phyloP scores from a whole-genome alignment of 2,329 filamentous ascomycete genomes.

The Hirsutella thompsonii region DNA sequence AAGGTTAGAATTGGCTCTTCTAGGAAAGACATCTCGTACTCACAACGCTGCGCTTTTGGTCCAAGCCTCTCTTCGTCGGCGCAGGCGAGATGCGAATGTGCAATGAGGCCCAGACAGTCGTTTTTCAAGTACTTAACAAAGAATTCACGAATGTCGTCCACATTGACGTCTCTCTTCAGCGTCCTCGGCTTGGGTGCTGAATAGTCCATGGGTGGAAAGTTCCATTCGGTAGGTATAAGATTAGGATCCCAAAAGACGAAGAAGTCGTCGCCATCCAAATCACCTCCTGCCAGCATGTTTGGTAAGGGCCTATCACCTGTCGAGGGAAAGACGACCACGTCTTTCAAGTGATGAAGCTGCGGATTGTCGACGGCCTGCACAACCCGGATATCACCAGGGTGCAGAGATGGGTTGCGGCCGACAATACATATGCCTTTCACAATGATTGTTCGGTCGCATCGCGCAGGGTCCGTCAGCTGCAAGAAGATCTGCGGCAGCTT shows the following conservation, averaged over 20 bases:
- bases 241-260: conserved; percentile 81
- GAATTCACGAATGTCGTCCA: conserved; percentile 66
- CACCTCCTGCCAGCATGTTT: conserved; percentile 92
- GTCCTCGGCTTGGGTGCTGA: conserved; percentile 40
- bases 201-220: conserved; percentile 69
- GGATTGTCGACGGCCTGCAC: conserved; percentile 71
- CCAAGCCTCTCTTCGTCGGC: conserved; percentile 54
- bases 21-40: no score
- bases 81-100: conserved; percentile 61
- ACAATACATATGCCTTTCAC: conserved; percentile 71
- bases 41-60: conserved; percentile 56
- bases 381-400: conserved; percentile 82
- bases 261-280: conserved; percentile 93
- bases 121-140: conserved; percentile 92
- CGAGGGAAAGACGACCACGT: conserved; percentile 80
- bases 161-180: conserved; percentile 49
- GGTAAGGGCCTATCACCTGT: conserved; percentile 73
- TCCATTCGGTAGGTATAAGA: conserved; percentile 58
- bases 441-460: conserved; percentile 43
- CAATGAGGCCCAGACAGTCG: conserved; percentile 68
- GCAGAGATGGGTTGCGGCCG: conserved; percentile 84
- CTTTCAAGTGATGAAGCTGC: conserved; percentile 60
- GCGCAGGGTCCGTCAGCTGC: conserved; percentile 53
- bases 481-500: conserved; percentile 78
- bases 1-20: conserved; percentile 2